phyloP scores from a whole-genome alignment of 2,329 filamentous ascomycete species.

The Drechslerella stenobrocha region DNA sequence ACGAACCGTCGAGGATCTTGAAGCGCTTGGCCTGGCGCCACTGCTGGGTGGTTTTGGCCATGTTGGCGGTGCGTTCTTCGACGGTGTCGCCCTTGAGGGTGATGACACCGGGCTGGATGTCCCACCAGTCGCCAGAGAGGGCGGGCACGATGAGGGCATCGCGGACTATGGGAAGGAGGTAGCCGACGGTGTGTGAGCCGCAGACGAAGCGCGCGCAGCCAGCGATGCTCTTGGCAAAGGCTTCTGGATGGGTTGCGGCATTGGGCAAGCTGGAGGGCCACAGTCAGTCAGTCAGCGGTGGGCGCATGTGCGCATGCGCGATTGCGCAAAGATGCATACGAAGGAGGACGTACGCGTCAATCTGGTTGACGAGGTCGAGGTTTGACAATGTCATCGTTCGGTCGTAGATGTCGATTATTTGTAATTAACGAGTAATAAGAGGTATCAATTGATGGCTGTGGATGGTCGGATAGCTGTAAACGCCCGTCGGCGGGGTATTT shows the following conservation, averaged over 20 bases:
- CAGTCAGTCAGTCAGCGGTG: neutral
- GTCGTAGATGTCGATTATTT: no score
- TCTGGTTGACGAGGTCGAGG: slow-evolving; percentile 50
- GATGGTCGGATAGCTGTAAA: no score
- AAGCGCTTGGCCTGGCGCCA: slow-evolving; percentile 75
- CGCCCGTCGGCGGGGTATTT: no score
- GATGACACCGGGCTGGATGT: slow-evolving; percentile 38
- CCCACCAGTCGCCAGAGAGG: slow-evolving; percentile 70
- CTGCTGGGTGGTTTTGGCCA: slow-evolving; percentile 64
- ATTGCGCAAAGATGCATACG: neutral
- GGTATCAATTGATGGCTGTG: no score
- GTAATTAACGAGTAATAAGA: no score
- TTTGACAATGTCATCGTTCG: slow-evolving; percentile 29
- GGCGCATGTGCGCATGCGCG: neutral
- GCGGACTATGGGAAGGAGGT: slow-evolving; percentile 57
- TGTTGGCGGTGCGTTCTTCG: slow-evolving; percentile 64
- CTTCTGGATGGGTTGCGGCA: slow-evolving; percentile 45
- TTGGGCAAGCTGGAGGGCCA: slow-evolving; percentile 50
- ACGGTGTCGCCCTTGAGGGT: slow-evolving; percentile 58
- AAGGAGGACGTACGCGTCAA: slow-evolving; percentile 47
- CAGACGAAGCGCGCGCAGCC: slow-evolving; percentile 48
- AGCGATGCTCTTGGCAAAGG: slow-evolving; percentile 47
- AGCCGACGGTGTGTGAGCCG: slow-evolving; percentile 50
- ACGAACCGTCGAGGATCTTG: slow-evolving; percentile 58
- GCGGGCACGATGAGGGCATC: slow-evolving; percentile 76